Evolutionary conservation across 345 rosid species (phyloP).

Genomic region (Leavenworthia alabamica): DNA sequence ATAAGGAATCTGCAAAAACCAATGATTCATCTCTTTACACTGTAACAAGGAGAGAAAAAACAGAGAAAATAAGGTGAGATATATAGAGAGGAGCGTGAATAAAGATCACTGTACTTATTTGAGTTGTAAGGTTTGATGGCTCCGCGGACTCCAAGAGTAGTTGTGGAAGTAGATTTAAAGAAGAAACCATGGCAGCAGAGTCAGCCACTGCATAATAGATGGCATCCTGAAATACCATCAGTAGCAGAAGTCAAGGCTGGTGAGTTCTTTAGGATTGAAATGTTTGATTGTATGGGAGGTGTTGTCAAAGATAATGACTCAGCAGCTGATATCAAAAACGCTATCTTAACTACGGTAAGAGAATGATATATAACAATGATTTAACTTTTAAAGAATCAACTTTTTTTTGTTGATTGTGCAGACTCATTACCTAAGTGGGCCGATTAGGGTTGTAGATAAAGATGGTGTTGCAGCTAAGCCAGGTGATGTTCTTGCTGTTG

Average conservation of each 20-base stretch:
- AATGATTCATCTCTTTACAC: not conserved
- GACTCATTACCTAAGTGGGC: slow-evolving; percentile 82
- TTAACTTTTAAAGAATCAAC: too few species aligned
- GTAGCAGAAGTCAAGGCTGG: slow-evolving; percentile 74
- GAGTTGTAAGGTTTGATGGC: slow-evolving; percentile 37
- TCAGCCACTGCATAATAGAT: slow-evolving; percentile 59
- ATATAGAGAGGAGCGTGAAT: not conserved
- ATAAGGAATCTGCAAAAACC: slow-evolving; percentile 9
- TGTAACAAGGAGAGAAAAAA: not conserved
- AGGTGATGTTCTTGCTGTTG: slow-evolving; percentile 74
- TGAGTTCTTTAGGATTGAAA: slow-evolving; percentile 63
- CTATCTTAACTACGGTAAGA: slow-evolving; percentile 53
- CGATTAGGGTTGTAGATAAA: slow-evolving; percentile 54
- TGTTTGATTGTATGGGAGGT: slow-evolving; percentile 79
- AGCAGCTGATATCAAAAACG: slow-evolving; percentile 44
- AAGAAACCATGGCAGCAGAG: slow-evolving; percentile 67
- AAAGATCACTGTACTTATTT: not conserved
- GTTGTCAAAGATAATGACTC: slow-evolving; percentile 53
- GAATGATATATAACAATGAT: not conserved
- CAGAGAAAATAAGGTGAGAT: not conserved
- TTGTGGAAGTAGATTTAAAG: slow-evolving; percentile 54
- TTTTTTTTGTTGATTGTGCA: slow-evolving; percentile 20
- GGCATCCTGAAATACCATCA: slow-evolving; percentile 72
- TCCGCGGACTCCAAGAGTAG: slow-evolving; percentile 49
- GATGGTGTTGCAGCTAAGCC: slow-evolving; percentile 66